phyloP scores from a whole-genome alignment of 192 early-diverging fungal species.

The Spizellomyces punctatus region DNA sequence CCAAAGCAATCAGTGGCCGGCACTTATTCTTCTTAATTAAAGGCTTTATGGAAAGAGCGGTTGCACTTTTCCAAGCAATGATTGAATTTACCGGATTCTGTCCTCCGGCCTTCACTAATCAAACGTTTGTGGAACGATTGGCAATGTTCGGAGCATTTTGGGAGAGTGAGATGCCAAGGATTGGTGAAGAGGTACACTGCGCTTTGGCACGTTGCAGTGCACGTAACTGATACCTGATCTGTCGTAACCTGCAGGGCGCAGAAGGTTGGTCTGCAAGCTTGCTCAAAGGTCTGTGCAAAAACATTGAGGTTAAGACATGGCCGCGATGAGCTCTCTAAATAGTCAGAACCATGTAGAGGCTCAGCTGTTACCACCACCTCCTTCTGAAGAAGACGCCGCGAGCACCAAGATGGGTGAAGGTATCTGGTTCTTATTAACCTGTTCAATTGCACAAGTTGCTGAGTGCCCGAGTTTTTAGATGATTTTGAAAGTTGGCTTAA shows the following conservation, averaged over 20 bases:
- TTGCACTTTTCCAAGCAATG: constrained; percentile 49
- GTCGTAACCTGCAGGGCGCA: constrained; percentile 18
- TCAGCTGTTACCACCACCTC: too few relatives aligned
- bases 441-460: too few relatives aligned
- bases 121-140: constrained; percentile 35
- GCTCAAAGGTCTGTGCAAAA: not conserved
- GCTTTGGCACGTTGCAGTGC: constrained; percentile 6
- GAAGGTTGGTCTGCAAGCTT: constrained; percentile 38
- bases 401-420: not conserved
- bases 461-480: not conserved
- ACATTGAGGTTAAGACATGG: too few relatives aligned
- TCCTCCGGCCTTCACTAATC: constrained; percentile 37
- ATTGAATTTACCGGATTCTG: constrained; percentile 52
- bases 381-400: constrained; percentile 4
- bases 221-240: too few relatives aligned
- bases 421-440: not conserved
- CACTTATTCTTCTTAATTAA: constrained; percentile 11
- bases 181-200: constrained; percentile 41
- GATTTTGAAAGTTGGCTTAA: constrained; percentile 29
- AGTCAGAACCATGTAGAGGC: too few relatives aligned
- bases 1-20: too few relatives aligned
- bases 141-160: constrained; percentile 52
- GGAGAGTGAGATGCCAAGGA: constrained; percentile 47
- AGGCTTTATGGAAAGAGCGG: constrained; percentile 46
- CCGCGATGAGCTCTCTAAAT: too few relatives aligned